A percentile compares a stretch with the other conserved stretches of the same genome.
phyloP scores from a whole-genome alignment of 306 rosid genomes.

The Betula pendula region DNA sequence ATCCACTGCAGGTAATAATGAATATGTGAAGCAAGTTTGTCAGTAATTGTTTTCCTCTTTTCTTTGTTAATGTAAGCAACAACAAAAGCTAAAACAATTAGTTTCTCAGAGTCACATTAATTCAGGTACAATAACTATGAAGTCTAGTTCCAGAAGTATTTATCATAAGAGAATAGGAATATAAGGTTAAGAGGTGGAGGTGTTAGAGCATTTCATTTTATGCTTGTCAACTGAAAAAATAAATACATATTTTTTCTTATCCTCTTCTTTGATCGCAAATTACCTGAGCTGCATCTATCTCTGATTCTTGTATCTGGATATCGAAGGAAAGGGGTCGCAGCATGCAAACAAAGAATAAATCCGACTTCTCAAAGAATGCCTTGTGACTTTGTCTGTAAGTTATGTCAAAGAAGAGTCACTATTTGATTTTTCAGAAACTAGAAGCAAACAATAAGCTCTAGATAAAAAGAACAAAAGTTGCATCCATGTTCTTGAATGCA shows the following conservation, averaged over 20 bases:
- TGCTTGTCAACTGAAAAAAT: not conserved
- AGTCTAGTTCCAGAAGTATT: not conserved
- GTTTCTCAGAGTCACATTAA: not conserved
- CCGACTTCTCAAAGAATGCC: constrained; percentile 79
- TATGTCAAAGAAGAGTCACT: constrained; percentile 14
- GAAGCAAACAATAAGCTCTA: constrained; percentile 1
- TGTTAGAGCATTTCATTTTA: not conserved
- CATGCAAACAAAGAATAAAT: constrained; percentile 77
- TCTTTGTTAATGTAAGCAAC: not conserved
- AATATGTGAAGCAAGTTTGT: not conserved
- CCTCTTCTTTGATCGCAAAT: constrained; percentile 4
- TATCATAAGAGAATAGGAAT: not conserved
- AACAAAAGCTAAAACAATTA: no score
- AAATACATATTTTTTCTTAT: not conserved
- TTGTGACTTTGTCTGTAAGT: constrained; percentile 69
- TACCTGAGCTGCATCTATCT: constrained; percentile 84
- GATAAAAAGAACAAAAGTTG: no score
- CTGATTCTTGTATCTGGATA: constrained; percentile 66
- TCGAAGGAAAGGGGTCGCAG: constrained; percentile 62
- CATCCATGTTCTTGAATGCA: no score
- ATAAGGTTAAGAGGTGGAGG: not conserved
- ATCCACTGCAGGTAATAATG: constrained; percentile 70
- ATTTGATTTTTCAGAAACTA: not conserved
- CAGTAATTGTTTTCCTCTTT: not conserved
- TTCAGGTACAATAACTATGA: not conserved